Percentiles rank a stretch among this genome's conserved stretches.
Evolutionary conservation across 106 monocot species (phyloP).

Genomic region (Platanthera guangdongensis): DNA sequence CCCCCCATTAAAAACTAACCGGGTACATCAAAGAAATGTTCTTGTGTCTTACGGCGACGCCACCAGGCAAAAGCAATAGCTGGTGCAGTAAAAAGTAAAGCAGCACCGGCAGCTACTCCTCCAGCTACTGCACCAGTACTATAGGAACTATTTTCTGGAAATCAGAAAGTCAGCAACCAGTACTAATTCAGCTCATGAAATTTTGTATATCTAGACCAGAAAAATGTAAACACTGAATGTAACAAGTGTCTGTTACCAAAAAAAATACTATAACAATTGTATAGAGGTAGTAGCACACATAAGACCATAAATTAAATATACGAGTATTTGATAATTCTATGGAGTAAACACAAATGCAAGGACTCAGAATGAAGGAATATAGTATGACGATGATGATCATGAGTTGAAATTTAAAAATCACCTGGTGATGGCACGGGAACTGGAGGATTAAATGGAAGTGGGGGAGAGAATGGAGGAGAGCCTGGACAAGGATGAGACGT

Average conservation of each 20-base stretch:
- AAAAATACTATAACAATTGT: too few relatives aligned
- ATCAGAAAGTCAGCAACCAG: background rate
- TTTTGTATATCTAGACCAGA: too few relatives aligned
- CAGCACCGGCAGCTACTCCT: slow-evolving; percentile 87
- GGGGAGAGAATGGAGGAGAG: slow-evolving; percentile 44
- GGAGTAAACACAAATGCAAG: background rate
- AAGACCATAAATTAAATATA: background rate
- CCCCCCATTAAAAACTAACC: slow-evolving; percentile 39
- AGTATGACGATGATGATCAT: background rate
- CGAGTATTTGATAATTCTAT: background rate
- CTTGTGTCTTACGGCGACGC: slow-evolving; percentile 82
- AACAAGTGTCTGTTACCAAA: too few relatives aligned
- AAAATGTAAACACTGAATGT: too few relatives aligned
- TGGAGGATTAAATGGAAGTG: slow-evolving; percentile 46
- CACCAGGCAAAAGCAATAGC: slow-evolving; percentile 87
- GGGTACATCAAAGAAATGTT: slow-evolving; percentile 91
- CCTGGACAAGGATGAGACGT: slow-evolving; percentile 36
- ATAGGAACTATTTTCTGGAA: slow-evolving; percentile 42
- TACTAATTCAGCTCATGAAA: background rate
- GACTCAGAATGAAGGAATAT: too few relatives aligned
- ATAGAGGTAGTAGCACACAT: background rate
- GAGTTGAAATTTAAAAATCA: slow-evolving; percentile 3
- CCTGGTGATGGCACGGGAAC: slow-evolving; percentile 26
- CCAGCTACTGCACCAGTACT: slow-evolving; percentile 87
- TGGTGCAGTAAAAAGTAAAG: slow-evolving; percentile 75